Conservation (phyloP, 441 rosid genomes). For the Jatropha podagrica region DNA sequence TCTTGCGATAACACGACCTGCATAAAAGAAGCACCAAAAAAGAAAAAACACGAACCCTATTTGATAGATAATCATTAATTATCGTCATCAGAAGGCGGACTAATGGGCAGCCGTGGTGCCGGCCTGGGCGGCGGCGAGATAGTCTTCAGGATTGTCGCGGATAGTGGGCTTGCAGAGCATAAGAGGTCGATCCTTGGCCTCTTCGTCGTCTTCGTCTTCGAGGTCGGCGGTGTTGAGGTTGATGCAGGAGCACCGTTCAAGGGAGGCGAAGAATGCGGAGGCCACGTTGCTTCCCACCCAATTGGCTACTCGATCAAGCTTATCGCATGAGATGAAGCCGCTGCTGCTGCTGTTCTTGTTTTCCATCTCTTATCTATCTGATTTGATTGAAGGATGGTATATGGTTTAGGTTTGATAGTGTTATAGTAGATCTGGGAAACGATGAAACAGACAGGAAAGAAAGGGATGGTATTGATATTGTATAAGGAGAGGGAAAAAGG, state of each 20-base stretch:
- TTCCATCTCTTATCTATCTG: conserved; percentile 18
- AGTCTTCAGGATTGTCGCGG: conserved; percentile 23
- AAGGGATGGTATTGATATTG: background rate
- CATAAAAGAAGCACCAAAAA: background rate
- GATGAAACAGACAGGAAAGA: background rate
- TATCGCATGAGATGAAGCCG: conserved; percentile 68
- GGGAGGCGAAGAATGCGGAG: conserved; percentile 86
- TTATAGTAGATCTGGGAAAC: background rate
- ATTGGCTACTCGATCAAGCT: conserved; percentile 72
- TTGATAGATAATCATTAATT: conserved; percentile 10
- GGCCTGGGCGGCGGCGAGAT: conserved; percentile 7
- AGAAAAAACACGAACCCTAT: conserved; percentile 26
- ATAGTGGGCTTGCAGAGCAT: conserved; percentile 44
- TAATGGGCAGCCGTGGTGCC: conserved; percentile 22
- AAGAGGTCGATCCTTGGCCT: conserved; percentile 68
- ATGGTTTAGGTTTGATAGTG: background rate
- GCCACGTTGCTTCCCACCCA: conserved; percentile 86
- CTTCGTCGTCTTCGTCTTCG: conserved; percentile 55
- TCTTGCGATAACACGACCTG: background rate
- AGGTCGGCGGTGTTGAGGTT: conserved; percentile 70
- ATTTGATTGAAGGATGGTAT: background rate
- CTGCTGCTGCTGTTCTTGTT: conserved; percentile 22
- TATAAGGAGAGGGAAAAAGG: background rate
- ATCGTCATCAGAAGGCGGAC: conserved; percentile 23
- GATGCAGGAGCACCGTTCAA: conserved; percentile 91